Evolutionary conservation across 2,329 filamentous ascomycete species (phyloP), one percentile per base, ranked within the genome.

Genomic region (Colletotrichum sp.): DNA sequence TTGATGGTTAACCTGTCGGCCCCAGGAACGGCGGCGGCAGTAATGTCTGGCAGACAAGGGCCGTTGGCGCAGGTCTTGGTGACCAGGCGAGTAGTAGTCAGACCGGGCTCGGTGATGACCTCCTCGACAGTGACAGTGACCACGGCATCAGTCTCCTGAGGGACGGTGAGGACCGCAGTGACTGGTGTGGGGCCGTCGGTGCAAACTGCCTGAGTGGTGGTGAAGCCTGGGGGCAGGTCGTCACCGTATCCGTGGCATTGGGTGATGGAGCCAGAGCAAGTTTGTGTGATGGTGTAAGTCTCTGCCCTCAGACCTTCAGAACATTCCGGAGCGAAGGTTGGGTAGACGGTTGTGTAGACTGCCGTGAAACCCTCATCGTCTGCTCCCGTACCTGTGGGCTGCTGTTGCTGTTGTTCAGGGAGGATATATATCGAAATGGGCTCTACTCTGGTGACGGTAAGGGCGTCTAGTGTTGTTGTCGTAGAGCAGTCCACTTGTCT

Each of bases 211-310:
- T 75, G 71, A 8, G 71, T 71, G 7, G 75, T 76, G 3, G 66
- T 76, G 66, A 75, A 76, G 34, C 71, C 75, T 6, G 52, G 60
- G 5, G 75, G 75, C 26, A 76, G 34, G 3, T 57, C 71, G 16
- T 71, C 62, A 3, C 73, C 73, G 44, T 39, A 32, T n/a, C 69
- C 69, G 32, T 59, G 70, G 48, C 73, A 75, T 16, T 57, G 48
- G 2, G 73, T 64, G 73, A 75, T 68, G 59, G 60, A 52, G 8
- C 70, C 73, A 28, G 64, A 68, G 60, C 75, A 76, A 39, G 75
- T 67, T 16, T 76, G 75, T 10, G 75, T 76, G 66, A 76, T 66
- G 63, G 75, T 76, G 57, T 76, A 76, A 15, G 75, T 76, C 75
- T 71, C 39, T 1, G 71, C 60, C 55, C 44, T 66, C 36, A 76